These are phyloP conservation scores for Rutstroemia sydowiana DNA, from an alignment of 2,329 filamentous ascomycete genomes.

Conservation along the genomic window DNA sequence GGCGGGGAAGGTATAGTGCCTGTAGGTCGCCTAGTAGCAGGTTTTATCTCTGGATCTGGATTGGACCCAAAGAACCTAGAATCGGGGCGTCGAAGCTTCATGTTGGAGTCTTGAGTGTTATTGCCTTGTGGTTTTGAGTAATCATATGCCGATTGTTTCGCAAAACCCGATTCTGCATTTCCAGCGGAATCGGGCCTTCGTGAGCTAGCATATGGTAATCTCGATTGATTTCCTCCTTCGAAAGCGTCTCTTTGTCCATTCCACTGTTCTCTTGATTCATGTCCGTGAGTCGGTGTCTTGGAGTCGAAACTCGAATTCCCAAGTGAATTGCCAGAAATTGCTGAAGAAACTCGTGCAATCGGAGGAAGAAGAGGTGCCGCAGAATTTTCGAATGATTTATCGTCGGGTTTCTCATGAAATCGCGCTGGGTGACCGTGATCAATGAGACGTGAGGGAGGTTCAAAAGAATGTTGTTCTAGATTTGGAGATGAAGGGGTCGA, in stretches of 20 bases:
- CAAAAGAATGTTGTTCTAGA: conserved; percentile 23
- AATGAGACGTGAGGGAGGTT: conserved; percentile 18
- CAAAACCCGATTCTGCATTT: conserved; percentile 12
- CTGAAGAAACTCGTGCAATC: conserved; percentile 32
- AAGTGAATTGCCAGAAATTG: conserved; percentile 12
- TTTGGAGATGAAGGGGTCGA: conserved; percentile 29
- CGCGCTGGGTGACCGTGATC: conserved; percentile 26
- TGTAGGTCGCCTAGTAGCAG: conserved; percentile 19
- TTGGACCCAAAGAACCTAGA: conserved; percentile 13
- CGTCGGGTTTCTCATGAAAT: conserved; percentile 16
- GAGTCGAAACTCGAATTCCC: conserved; percentile 8
- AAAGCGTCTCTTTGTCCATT: conserved; percentile 12
- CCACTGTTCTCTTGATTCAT: conserved; percentile 9
- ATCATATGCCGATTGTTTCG: conserved; percentile 16
- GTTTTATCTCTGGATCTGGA: conserved; percentile 17
- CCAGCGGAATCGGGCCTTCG: conserved; percentile 23
- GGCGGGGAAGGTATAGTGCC: conserved; percentile 25
- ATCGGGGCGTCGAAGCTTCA: conserved; percentile 14
- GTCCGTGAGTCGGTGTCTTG: neutral
- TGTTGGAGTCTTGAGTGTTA: conserved; percentile 12
- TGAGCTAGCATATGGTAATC: conserved; percentile 16
- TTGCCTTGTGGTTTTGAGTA: conserved; percentile 13
- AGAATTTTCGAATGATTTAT: conserved; percentile 29
- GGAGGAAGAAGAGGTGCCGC: conserved; percentile 40
- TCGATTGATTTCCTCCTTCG: conserved; percentile 12